Evolutionary conservation across 805 yeast genomes (phyloP), one percentile per base, ranked within the genome.

Genomic region (Sungouiozyma ichnusensis): DNA sequence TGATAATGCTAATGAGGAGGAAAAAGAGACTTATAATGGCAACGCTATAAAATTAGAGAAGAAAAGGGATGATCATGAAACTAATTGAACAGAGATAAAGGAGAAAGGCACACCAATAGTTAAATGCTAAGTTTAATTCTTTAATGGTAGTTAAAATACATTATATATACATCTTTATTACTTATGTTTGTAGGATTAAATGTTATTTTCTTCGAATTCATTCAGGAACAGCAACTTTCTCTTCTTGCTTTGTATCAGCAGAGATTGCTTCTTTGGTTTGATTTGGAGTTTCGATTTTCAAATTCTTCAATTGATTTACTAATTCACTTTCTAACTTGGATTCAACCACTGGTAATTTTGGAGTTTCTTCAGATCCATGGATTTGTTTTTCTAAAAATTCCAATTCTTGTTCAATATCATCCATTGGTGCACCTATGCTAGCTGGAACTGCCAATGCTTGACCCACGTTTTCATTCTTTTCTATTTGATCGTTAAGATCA

Each of bases 11-110:
- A 57, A 58, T 18, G 47, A 51, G 7, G 52, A 54, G 4, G 71
- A 68, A 17, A 59, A 73, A 31, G 54, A 64, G 20, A 73, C 78
- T 1, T 78, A 75, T 50, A 77, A 78, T 50, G 83, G 82, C 1
- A 79, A 77, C 52, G 68, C 65, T 15, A 54, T 74, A 32, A 69
- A 67, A 46, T 50, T 78, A 38, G 77, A 77, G 49, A 57, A 54
- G 42, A 56, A 54, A 16, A 50, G 54, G 17, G 79, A 75, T 48
- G 74, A 75, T 29, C 47, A 60, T 8, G 31, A 39, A 17, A 35
- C 36, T 6, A 40, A 33, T 20, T 20, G 17, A 34, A 37, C 5
- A 40, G 35, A 20, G 16, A 20, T 24, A 11, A 7, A 7, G 29
- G 11, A 24, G 11, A 24, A 24, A 24, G 29, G 11, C 6, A 24